These are phyloP conservation scores for Cornus controversa DNA, from an alignment of 148 eudicot species.

Conservation along the genomic window DNA sequence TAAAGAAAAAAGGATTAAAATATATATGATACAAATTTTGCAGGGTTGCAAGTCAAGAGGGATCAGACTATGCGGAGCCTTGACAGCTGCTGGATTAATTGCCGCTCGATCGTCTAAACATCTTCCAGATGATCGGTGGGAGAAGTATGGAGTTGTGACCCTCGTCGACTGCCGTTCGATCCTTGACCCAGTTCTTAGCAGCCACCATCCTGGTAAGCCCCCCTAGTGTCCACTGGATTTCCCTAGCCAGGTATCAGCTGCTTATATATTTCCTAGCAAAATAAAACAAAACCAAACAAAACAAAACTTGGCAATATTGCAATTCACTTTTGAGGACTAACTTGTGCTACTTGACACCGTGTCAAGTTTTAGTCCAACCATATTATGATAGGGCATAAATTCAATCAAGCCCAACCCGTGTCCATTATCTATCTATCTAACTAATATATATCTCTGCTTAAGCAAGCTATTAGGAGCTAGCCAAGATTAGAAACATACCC, in stretches of 20 bases:
- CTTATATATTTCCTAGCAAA: no score
- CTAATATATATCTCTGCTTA: no score
- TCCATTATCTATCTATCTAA: no score
- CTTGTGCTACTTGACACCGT: neutral
- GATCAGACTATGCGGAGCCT: conserved; percentile 63
- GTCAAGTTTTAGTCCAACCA: neutral
- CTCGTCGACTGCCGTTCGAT: conserved; percentile 70
- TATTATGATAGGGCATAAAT: neutral
- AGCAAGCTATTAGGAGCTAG: no score
- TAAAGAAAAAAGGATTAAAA: no score
- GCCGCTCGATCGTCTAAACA: conserved; percentile 62
- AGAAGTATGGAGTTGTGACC: conserved; percentile 81
- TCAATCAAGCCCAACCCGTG: neutral
- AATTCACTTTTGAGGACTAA: neutral
- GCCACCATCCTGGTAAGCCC: conserved; percentile 60
- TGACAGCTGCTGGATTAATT: conserved; percentile 79
- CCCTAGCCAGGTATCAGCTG: no score
- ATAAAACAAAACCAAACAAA: no score
- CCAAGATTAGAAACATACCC: no score
- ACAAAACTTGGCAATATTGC: no score
- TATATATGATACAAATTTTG: conserved; percentile 17
- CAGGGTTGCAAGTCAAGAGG: conserved; percentile 74
- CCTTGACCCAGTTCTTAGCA: conserved; percentile 74
- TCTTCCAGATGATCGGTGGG: conserved; percentile 61
- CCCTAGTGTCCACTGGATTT: neutral